phyloP scores from a whole-genome alignment of 257 asterid genomes.

The Jacaranda mimosifolia region DNA sequence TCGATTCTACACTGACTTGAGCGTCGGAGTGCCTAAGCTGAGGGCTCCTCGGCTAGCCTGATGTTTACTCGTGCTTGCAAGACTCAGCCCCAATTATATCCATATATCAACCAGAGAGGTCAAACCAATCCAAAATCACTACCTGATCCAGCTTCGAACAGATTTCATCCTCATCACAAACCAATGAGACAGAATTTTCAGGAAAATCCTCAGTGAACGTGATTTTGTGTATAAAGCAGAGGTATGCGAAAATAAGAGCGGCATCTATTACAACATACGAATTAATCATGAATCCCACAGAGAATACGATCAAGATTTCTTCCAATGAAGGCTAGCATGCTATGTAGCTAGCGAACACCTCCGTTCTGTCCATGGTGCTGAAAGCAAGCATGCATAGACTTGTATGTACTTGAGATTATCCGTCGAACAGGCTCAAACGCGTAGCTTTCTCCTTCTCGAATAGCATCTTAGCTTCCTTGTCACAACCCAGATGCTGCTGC shows the following conservation, averaged over 20 bases:
- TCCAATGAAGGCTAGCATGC: neutral
- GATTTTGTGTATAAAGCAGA: neutral
- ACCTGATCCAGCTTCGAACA: too few relatives aligned
- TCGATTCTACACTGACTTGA: too few relatives aligned
- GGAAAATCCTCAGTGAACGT: neutral
- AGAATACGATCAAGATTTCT: neutral
- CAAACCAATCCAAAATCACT: too few relatives aligned
- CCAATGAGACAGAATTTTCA: too few relatives aligned
- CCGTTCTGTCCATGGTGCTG: slow-evolving; percentile 17
- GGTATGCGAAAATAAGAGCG: neutral
- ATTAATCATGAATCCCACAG: slow-evolving; percentile 7
- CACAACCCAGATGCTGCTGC: neutral
- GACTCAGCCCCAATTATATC: too few relatives aligned
- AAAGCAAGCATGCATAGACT: slow-evolving; percentile 20
- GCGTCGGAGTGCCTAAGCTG: too few relatives aligned
- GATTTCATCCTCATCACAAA: too few relatives aligned
- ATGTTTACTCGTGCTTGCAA: too few relatives aligned
- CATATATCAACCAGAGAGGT: too few relatives aligned
- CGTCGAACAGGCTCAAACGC: too few relatives aligned
- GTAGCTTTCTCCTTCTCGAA: neutral
- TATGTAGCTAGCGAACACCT: slow-evolving; percentile 1
- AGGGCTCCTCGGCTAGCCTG: too few relatives aligned
- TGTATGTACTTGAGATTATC: neutral
- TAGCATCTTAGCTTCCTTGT: slow-evolving; percentile 4
- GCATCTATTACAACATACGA: neutral